A percentile compares a stretch with the other conserved stretches of the same genome.
These are phyloP conservation scores for Aspergillus campestris DNA, from an alignment of 495 filamentous ascomycete genomes.

Conservation along the genomic window DNA sequence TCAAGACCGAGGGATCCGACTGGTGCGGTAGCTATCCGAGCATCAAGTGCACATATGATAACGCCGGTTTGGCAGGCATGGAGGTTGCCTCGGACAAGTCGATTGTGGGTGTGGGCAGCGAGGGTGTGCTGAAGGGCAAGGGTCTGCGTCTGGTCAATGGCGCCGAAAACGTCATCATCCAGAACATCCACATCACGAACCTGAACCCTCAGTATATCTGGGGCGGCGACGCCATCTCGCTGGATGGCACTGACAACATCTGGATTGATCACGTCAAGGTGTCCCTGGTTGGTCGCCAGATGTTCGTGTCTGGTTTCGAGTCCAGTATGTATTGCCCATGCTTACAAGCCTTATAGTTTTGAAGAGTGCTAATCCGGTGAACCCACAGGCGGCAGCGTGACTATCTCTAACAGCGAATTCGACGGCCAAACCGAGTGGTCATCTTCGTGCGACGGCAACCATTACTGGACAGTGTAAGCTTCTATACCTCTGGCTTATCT, in stretches of 20 bases:
- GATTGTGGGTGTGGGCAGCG: conserved; percentile 24
- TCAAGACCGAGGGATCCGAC: conserved; percentile 17
- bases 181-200: conserved; percentile 38
- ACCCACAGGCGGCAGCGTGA: conserved; percentile 17
- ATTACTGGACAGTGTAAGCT: conserved; percentile 44
- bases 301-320: conserved; percentile 20
- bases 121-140: conserved; percentile 33
- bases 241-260: conserved; percentile 22
- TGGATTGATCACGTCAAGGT: conserved; percentile 36
- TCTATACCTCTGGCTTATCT: not conserved
- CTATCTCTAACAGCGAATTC: conserved; percentile 38
- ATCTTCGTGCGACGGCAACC: conserved; percentile 43
- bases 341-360: not conserved
- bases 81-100: conserved; percentile 32
- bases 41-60: conserved; percentile 28
- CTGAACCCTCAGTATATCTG: conserved; percentile 35
- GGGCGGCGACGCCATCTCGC: conserved; percentile 33
- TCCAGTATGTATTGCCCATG: conserved; percentile 11
- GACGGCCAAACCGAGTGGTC: conserved; percentile 43
- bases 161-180: conserved; percentile 34
- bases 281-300: conserved; percentile 22
- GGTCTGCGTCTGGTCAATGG: conserved; percentile 30
- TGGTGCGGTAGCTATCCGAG: conserved; percentile 24
- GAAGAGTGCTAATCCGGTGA: not conserved
- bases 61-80: conserved; percentile 25